Evolutionary conservation across 495 filamentous ascomycete genomes (phyloP).

Genomic region (Penicillium robsamsonii): DNA sequence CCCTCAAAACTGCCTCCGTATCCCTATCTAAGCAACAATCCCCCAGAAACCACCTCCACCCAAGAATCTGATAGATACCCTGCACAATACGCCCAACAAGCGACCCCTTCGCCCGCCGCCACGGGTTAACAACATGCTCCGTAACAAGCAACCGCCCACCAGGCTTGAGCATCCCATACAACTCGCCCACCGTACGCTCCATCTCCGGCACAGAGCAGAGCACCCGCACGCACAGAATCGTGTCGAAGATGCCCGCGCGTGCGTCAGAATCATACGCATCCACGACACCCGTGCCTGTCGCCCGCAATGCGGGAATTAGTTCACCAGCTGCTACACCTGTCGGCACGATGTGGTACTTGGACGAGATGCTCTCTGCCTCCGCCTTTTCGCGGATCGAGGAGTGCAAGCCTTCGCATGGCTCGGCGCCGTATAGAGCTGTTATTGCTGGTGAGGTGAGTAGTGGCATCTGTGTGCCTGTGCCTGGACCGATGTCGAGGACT

Average conservation of each 20-base stretch:
- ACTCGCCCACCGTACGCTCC: slow-evolving; percentile 50
- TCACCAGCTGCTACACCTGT: slow-evolving; percentile 57
- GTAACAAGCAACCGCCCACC: slow-evolving; percentile 67
- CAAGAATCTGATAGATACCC: slow-evolving; percentile 31
- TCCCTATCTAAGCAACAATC: slow-evolving; percentile 59
- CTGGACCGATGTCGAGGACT: slow-evolving; percentile 52
- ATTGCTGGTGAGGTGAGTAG: slow-evolving; percentile 43
- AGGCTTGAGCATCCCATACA: slow-evolving; percentile 63
- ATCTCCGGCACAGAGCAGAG: slow-evolving; percentile 70
- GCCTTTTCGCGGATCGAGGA: slow-evolving; percentile 45
- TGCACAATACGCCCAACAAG: slow-evolving; percentile 49
- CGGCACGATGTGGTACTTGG: slow-evolving; percentile 63
- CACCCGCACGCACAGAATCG: slow-evolving; percentile 66
- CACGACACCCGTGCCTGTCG: slow-evolving; percentile 37
- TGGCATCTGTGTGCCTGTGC: slow-evolving; percentile 48
- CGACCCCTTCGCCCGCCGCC: slow-evolving; percentile 45
- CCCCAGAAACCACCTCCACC: slow-evolving; percentile 52
- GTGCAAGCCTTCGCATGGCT: slow-evolving; percentile 62
- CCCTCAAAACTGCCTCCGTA: slow-evolving; percentile 50
- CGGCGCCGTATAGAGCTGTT: slow-evolving; percentile 63
- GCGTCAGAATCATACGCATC: slow-evolving; percentile 10
- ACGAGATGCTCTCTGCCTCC: slow-evolving; percentile 47
- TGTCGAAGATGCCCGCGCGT: slow-evolving; percentile 56
- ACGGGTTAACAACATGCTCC: slow-evolving; percentile 63
- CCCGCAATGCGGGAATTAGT: slow-evolving; percentile 34